Percentiles rank a stretch among this genome's conserved stretches.
Conservation (phyloP, 805 yeast genomes). For the Cyberlindnera maclurae region DNA sequence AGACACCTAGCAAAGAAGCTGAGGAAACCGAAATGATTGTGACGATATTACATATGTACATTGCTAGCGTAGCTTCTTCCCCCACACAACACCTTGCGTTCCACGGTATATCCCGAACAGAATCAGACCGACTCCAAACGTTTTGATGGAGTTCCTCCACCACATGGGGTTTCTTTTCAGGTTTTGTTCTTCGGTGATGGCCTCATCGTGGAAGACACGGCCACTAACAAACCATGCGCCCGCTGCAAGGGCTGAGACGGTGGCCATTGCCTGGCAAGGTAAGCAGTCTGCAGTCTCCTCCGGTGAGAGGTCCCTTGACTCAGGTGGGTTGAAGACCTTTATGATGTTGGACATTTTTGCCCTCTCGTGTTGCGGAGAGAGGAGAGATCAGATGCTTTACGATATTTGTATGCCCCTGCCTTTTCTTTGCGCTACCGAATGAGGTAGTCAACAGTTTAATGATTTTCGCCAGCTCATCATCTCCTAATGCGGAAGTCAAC, state of each 20-base stretch:
- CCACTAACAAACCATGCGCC: slow-evolving; percentile 61
- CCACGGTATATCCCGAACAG: slow-evolving; percentile 57
- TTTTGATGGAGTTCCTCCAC: slow-evolving; percentile 54
- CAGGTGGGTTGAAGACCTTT: slow-evolving; percentile 22
- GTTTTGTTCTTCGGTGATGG: slow-evolving; percentile 27
- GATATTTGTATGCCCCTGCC: no score
- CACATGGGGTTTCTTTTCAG: slow-evolving; percentile 40
- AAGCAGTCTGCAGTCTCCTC: slow-evolving; percentile 48
- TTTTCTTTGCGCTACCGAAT: no score
- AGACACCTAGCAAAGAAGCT: slow-evolving; percentile 36
- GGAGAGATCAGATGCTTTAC: background rate
- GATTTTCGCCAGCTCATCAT: background rate
- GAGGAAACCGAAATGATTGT: slow-evolving; percentile 6
- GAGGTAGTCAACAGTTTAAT: background rate
- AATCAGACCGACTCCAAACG: slow-evolving; percentile 47
- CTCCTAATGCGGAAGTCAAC: background rate
- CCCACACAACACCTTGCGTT: slow-evolving; percentile 56
- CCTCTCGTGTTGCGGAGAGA: background rate
- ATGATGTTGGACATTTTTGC: slow-evolving; percentile 19
- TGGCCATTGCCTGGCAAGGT: slow-evolving; percentile 63
- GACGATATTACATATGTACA: background rate
- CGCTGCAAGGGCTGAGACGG: slow-evolving; percentile 48
- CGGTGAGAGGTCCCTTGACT: slow-evolving; percentile 25
- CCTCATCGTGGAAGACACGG: slow-evolving; percentile 41
- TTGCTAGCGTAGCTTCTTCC: slow-evolving; percentile 27